Base-by-base conservation (phyloP, 257 asterid genomes). In the Phtheirospermum japonicum region DNA sequence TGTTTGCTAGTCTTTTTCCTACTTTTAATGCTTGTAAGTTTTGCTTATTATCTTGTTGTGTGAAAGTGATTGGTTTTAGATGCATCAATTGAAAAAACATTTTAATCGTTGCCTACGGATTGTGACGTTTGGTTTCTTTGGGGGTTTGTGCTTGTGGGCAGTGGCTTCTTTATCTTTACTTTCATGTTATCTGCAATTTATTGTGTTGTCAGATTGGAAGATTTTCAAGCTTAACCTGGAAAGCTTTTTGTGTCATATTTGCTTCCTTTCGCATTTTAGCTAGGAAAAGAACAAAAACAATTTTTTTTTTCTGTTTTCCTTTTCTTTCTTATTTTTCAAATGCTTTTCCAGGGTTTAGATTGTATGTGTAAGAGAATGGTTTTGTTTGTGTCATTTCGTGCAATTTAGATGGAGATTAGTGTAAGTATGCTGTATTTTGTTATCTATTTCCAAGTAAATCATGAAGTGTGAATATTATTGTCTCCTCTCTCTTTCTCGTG, bases 31-130 rank as follows among this genome's bases (percentile, higher is more conserved):
- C 45, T 57, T 66, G 77, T 52, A 51, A 19, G 62, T 61, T 68
- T 69, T 14, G 54, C 18, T 45, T 45, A 5, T 78, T 64, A 71
- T 75, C 77, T 60, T 71, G 60, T 37, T 31, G 71, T 69, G 50
- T 73, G 72, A 68, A 76, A 76, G 85, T 57, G 77, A 75, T 79
- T 61, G 77, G 69, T 67, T 65, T 73, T 70, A 71, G 65, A 65
- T 62, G 57, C 33, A 64, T 73, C 64, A 63, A 57, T 69, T 55
- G 40, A 70, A 74, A 63, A n/a, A 18, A 61, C 13, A 40, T 52
- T 42, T 65, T 46, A 54, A 42, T n/a, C 77, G 65, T 72, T 71
- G 74, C 34, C 59, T 65, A 53, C 61, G 69, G 86, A 86, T 69
- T 57, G 82, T 55, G 86, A 79, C 87, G 72, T 69, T 46, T 63